Base-by-base conservation (phyloP, 1,284 basidiomycete genomes). In the Cystobasidium pallidum region DNA sequence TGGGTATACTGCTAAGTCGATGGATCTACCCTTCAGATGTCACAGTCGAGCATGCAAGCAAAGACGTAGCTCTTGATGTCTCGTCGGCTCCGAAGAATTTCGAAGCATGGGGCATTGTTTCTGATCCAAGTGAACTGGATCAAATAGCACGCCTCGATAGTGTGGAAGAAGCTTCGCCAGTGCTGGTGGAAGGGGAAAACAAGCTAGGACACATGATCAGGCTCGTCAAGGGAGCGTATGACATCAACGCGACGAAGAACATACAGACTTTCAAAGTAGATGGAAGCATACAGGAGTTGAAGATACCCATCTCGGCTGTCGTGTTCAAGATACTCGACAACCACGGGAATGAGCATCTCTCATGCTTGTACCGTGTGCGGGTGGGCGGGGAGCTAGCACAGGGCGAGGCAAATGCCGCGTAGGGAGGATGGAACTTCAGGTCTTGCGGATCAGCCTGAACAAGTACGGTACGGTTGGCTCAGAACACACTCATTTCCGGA, bases 321-420 rank as follows among this genome's bases (percentile, higher is more conserved):
- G 86, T 90, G 70, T 83, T 96, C 78, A 82, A 86, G 75, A 83
- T 98, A 76, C 84, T 87, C 80, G 89, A 84, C 78, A 98, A 98
- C 79, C 95, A 92, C 88, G 95, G 94, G 32, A 86, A 86, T 78
- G 82, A 85, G 15, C 87, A 89, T 74, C 91, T 86, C 79, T 97
- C 94, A 0, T 98, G 94, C 81, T 80, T 98, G 41, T 98, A 98
- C 81, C 87, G 94, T 64, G 85, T 98, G 88, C 79, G 92, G 87
- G 73, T 78, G 30, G 72, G 72, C 3, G 72, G 72, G 10, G 32
- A 52, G 45, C 19, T 66, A n/a, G 55, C 54, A 10, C 30, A 57
- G 3, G 10, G n/a, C n/a, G 30, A 32, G 43, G 11, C 8, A 45
- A 45, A 45, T 8, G n/a, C 36, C 36, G 36, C 13, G 13, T 6